Percentiles rank a stretch among this genome's conserved stretches.
phyloP scores from a whole-genome alignment of 2,329 filamentous ascomycete genomes.

The Colletotrichum costaricense region DNA sequence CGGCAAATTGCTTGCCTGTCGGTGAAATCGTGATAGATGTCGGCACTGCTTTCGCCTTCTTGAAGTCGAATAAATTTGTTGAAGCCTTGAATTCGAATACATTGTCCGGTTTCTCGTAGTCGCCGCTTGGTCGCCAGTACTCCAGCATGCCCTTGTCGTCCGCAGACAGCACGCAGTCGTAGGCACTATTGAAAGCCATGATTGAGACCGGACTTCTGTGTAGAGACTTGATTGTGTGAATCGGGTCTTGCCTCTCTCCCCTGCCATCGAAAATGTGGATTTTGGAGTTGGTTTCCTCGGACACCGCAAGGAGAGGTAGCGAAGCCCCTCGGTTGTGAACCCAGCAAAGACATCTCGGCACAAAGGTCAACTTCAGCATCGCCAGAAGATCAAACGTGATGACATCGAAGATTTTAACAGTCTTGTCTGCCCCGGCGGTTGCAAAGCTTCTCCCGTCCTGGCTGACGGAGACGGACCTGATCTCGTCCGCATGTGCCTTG shows the following conservation, averaged over 20 bases:
- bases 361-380: constrained; percentile 82
- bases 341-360: constrained; percentile 88
- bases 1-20: constrained; percentile 85
- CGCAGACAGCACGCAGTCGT: constrained; percentile 89
- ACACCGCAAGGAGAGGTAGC: constrained; percentile 85
- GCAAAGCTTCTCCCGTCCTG: constrained; percentile 94
- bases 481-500: constrained; percentile 87
- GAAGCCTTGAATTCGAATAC: constrained; percentile 95
- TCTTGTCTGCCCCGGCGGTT: constrained; percentile 82
- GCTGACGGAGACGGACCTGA: constrained; percentile 86
- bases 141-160: constrained; percentile 95
- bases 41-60: constrained; percentile 90
- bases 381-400: constrained; percentile 89
- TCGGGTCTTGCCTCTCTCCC: constrained; percentile 79
- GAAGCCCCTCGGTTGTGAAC: constrained; percentile 90
- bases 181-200: constrained; percentile 90
- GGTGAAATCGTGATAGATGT: constrained; percentile 87
- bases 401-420: constrained; percentile 83
- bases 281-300: constrained; percentile 76
- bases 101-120: constrained; percentile 89
- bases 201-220: constrained; percentile 84
- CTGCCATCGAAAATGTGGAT: constrained; percentile 91
- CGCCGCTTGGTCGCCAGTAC: constrained; percentile 88
- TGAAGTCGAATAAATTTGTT: constrained; percentile 96
- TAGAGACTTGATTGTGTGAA: constrained; percentile 83